Evolutionary conservation across 306 rosid species (phyloP).

Genomic region (Rubus parviflorus): DNA sequence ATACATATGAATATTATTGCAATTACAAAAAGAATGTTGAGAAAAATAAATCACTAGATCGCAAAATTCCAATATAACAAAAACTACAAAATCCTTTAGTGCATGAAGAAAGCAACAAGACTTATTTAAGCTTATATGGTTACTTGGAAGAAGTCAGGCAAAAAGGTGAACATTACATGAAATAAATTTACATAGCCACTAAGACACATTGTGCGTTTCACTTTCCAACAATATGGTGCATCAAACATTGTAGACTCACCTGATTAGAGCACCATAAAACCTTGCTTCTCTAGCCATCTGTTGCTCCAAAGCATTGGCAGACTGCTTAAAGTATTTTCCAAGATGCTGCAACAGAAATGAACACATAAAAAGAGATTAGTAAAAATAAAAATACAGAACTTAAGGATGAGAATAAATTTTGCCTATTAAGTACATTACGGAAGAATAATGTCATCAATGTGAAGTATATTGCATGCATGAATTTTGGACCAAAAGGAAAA

Average conservation of each 20-base stretch:
- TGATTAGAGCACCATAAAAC: slow-evolving; percentile 89
- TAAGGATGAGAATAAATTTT: neutral
- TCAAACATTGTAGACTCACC: slow-evolving; percentile 41
- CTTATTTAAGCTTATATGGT: neutral
- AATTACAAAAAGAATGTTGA: slow-evolving; percentile 9
- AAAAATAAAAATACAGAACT: neutral
- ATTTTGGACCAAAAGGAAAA: neutral
- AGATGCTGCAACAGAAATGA: slow-evolving; percentile 56
- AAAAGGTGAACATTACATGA: neutral
- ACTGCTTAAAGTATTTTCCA: slow-evolving; percentile 91
- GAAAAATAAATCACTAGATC: neutral
- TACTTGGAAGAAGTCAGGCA: neutral
- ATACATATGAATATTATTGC: neutral
- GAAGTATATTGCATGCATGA: neutral
- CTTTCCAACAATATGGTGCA: slow-evolving; percentile 2
- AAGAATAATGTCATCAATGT: neutral
- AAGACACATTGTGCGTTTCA: neutral
- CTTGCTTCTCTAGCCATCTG: slow-evolving; percentile 94
- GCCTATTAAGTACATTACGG: neutral
- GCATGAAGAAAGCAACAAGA: neutral
- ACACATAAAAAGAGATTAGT: slow-evolving; percentile 14
- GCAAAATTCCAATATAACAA: neutral
- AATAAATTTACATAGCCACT: neutral
- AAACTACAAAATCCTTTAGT: neutral
- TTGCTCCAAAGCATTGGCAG: slow-evolving; percentile 87